Conservation (phyloP, 805 yeast genomes). For the Zygotorulaspora danielsina region DNA sequence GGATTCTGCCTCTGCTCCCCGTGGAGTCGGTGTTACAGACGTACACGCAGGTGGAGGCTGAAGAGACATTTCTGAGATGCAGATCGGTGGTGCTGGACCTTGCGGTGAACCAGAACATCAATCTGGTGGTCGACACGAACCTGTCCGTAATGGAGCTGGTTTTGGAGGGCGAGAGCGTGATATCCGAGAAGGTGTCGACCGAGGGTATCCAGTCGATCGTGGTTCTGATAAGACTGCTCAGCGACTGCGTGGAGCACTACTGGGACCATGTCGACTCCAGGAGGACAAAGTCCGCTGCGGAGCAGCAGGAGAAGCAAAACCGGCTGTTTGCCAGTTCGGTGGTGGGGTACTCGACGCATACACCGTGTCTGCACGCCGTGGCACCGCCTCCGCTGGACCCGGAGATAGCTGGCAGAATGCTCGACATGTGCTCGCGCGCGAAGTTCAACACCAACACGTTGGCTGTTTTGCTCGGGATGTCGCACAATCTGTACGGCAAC, state of each 20-base stretch:
- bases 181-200: conserved; percentile 11
- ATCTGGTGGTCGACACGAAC: conserved; percentile 16
- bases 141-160: conserved; percentile 22
- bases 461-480: conserved; percentile 34
- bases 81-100: conserved; percentile 26
- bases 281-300: conserved; percentile 2
- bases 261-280: conserved; percentile 34
- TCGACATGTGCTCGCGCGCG: conserved; percentile 30
- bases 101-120: conserved; percentile 21
- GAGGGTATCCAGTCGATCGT: conserved; percentile 28
- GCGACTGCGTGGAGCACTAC: conserved; percentile 39
- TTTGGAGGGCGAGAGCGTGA: conserved; percentile 16
- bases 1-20: conserved; percentile 26
- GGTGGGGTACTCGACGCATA: conserved; percentile 35
- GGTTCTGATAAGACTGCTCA: conserved; percentile 38
- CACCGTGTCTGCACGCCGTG: conserved; percentile 34
- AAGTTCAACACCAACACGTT: conserved; percentile 35
- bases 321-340: conserved; percentile 23
- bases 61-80: conserved; percentile 23
- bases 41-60: conserved; percentile 25
- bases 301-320: conserved; percentile 13
- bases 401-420: conserved; percentile 27
- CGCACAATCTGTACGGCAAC: conserved; percentile 16
- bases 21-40: conserved; percentile 20
- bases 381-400: conserved; percentile 34